These are phyloP conservation scores for Ammopiptanthus mongolicus DNA, from an alignment of 306 rosid species.

Conservation along the genomic window DNA sequence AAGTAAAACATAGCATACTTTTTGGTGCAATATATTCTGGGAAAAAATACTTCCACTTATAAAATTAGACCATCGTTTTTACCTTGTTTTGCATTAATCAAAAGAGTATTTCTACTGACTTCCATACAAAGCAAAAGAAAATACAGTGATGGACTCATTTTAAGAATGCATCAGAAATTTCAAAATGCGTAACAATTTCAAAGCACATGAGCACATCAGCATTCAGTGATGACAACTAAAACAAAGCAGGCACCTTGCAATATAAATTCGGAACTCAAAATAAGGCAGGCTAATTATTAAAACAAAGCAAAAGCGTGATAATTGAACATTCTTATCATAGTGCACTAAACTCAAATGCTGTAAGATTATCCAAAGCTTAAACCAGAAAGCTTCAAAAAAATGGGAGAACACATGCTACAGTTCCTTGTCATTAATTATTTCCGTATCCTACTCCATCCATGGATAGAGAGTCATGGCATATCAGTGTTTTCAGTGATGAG, in stretches of 20 bases:
- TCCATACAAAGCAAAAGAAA: not conserved
- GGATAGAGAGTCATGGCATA: not conserved
- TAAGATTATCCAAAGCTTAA: constrained; percentile 19
- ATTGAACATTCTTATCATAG: constrained; percentile 7
- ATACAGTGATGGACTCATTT: not conserved
- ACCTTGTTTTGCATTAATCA: not conserved
- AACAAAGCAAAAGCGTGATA: constrained; percentile 9
- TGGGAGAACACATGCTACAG: constrained; percentile 30
- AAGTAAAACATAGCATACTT: not conserved
- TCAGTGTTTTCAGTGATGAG: constrained; percentile 64
- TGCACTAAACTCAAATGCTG: constrained; percentile 35
- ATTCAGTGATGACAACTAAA: not conserved
- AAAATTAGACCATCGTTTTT: not conserved
- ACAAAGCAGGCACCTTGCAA: not conserved
- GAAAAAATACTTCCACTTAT: not conserved
- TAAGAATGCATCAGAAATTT: not conserved
- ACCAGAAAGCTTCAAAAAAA: constrained; percentile 18
- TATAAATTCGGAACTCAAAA: constrained; percentile 11
- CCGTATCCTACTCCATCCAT: constrained; percentile 30
- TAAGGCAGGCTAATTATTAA: constrained; percentile 14
- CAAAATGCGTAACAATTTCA: not conserved
- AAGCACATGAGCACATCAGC: not conserved
- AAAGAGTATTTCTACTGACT: not conserved
- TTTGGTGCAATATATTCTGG: not conserved
- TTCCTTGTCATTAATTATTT: constrained; percentile 48